Conservation (phyloP, 306 rosid species). For the Medicago lupulina region DNA sequence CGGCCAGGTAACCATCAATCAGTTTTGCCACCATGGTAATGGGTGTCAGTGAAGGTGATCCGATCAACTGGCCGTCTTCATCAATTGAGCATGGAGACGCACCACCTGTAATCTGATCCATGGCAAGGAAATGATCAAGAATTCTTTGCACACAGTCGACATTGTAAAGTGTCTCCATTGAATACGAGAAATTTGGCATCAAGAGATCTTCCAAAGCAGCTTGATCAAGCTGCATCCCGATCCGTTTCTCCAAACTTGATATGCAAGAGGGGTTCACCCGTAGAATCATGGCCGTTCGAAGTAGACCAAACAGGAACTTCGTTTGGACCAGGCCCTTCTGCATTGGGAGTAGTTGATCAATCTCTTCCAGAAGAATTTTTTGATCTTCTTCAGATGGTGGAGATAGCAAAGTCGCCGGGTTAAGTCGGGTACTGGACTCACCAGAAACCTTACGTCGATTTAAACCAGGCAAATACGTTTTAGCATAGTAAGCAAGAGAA, state of each 20-base stretch:
- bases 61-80: conserved; percentile 83
- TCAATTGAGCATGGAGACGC: conserved; percentile 84
- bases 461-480: conserved; percentile 80
- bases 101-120: conserved; percentile 77
- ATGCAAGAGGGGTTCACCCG: conserved; percentile 69
- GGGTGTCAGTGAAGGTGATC: conserved; percentile 92
- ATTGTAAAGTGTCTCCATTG: conserved; percentile 97
- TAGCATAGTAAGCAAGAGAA: conserved; percentile 82
- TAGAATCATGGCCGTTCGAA: conserved; percentile 93
- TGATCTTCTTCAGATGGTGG: conserved; percentile 88
- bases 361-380: conserved; percentile 80
- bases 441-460: conserved; percentile 76
- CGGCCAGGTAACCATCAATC: conserved; percentile 96
- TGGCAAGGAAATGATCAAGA: conserved; percentile 82
- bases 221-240: conserved; percentile 94
- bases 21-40: conserved; percentile 94
- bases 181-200: conserved; percentile 92
- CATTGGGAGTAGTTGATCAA: conserved; percentile 72
- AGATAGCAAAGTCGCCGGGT: conserved; percentile 62
- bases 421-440: conserved; percentile 63
- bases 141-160: conserved; percentile 95
- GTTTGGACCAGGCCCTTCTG: conserved; percentile 83
- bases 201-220: conserved; percentile 93
- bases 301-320: conserved; percentile 81
- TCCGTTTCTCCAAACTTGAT: conserved; percentile 83